Base-by-base conservation (phyloP, 257 asterid genomes). In the Nicotiana attenuata region DNA sequence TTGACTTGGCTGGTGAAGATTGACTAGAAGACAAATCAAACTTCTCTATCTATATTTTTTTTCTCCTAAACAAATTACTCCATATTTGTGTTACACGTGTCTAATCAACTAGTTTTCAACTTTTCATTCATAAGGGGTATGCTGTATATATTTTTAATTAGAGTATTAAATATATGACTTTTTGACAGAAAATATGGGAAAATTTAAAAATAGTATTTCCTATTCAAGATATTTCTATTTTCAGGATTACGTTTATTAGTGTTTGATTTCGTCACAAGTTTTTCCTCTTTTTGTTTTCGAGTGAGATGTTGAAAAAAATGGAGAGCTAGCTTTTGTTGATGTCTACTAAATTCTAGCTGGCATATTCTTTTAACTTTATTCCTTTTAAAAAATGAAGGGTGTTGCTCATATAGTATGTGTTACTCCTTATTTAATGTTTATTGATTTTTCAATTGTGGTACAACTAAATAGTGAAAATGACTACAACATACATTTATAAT, bases 281-380 rank as follows among this genome's bases (percentile, higher is more conserved):
- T 8, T 69, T 41, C 77, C n/a, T 20, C 17, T 45, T 22, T 73
- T 45, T 20, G 20, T 45, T 47, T 71, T 3, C 3, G 31, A 1
- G 77, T 38, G 55, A 38, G 31, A 41, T 13, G 59, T 69, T 45
- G 78, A 45, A 45, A 57, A 67, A 67, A 35, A 35, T 4, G 17
- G 60, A 33, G 35, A 22, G n/a, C 56, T 14, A 50, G 17, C 9
- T 71, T 71, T 45, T 71, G 60, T 84, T 80, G 84, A 60, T 80
- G 8, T 57, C 33, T 82, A 67, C 29, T 26, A 56, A 76, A 45
- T 5, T 28, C 63, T 38, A 69, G 68, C 14, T 26, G 60, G 38
- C 75, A 38, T 22, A 64, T 71, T 24, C 19, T 68, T 35, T 41
- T 15, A 11, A 6, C 41, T n/a, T 35, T 28, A 77, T 20, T 81